These are phyloP conservation scores for Leccinum pachyderme DNA, from an alignment of 1,284 basidiomycete species.

Conservation along the genomic window DNA sequence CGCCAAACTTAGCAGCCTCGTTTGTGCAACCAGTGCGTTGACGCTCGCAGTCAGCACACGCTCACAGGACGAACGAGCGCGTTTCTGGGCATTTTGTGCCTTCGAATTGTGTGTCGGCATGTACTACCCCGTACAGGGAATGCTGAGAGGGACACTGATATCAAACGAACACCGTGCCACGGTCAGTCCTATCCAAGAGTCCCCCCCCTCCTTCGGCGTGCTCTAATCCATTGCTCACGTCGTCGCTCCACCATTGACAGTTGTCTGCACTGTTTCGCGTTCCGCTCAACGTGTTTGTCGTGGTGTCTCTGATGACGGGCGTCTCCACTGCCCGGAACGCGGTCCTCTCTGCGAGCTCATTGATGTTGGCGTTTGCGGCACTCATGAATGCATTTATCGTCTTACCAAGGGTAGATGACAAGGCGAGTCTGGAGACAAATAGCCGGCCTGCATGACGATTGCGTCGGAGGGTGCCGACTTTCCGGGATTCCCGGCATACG, in stretches of 20 bases:
- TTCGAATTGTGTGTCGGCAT: constrained; percentile 77
- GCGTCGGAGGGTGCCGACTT: neutral
- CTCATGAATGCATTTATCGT: constrained; percentile 55
- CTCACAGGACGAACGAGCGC: constrained; percentile 44
- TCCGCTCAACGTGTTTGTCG: constrained; percentile 72
- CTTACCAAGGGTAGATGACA: constrained; percentile 33
- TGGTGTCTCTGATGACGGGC: constrained; percentile 66
- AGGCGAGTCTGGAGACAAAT: constrained; percentile 18
- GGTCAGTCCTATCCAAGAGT: constrained; percentile 38
- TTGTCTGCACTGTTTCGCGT: constrained; percentile 71
- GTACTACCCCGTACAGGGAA: constrained; percentile 79
- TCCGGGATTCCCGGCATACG: neutral
- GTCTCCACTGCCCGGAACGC: constrained; percentile 61
- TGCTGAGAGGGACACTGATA: constrained; percentile 66
- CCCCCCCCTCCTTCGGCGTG: neutral
- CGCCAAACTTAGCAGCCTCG: constrained; percentile 62
- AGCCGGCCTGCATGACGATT: constrained; percentile 16
- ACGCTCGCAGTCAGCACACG: constrained; percentile 54
- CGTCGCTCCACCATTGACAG: constrained; percentile 33
- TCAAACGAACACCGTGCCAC: constrained; percentile 73
- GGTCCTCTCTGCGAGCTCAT: constrained; percentile 58
- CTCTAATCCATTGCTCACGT: neutral
- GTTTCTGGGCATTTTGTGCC: constrained; percentile 72
- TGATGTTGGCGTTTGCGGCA: constrained; percentile 59
- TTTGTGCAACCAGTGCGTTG: constrained; percentile 59